phyloP scores from a whole-genome alignment of 495 filamentous ascomycete species.

The Schizothecium vesticola region DNA sequence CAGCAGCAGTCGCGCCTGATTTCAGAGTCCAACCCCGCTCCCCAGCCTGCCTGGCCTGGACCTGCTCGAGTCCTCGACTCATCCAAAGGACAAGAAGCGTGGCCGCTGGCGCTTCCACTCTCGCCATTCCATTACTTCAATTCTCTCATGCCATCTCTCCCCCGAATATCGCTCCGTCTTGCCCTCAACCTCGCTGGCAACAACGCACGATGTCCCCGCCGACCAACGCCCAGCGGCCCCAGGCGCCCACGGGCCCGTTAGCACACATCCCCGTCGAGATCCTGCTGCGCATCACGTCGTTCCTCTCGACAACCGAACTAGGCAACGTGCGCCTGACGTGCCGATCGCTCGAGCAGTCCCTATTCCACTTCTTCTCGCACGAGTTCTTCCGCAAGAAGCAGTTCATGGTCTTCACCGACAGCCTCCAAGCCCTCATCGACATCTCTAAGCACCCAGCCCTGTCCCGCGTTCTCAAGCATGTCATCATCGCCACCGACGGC shows the following conservation, averaged over 20 bases:
- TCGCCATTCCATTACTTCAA: background rate
- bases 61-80: background rate
- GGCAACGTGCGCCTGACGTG: constrained; percentile 41
- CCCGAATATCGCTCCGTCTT: background rate
- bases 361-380: constrained; percentile 42
- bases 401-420: constrained; percentile 47
- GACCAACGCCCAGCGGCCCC: background rate
- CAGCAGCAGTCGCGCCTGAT: background rate
- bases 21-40: background rate
- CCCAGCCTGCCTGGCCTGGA: background rate
- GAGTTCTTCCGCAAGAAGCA: constrained; percentile 54
- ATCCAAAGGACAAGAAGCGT: background rate
- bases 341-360: constrained; percentile 36
- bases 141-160: background rate
- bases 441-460: constrained; percentile 48
- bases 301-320: constrained; percentile 43
- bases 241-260: constrained; percentile 1
- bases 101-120: background rate
- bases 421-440: constrained; percentile 46
- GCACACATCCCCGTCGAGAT: constrained; percentile 35
- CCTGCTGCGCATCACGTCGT: constrained; percentile 36
- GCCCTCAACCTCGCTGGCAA: background rate
- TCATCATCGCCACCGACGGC: constrained; percentile 44
- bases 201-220: background rate
- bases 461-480: constrained; percentile 35